A percentile compares a stretch with the other conserved stretches of the same genome.
Evolutionary conservation across 2,329 filamentous ascomycete genomes (phyloP).

Genomic region (Rhinocladiella mackenziei): DNA sequence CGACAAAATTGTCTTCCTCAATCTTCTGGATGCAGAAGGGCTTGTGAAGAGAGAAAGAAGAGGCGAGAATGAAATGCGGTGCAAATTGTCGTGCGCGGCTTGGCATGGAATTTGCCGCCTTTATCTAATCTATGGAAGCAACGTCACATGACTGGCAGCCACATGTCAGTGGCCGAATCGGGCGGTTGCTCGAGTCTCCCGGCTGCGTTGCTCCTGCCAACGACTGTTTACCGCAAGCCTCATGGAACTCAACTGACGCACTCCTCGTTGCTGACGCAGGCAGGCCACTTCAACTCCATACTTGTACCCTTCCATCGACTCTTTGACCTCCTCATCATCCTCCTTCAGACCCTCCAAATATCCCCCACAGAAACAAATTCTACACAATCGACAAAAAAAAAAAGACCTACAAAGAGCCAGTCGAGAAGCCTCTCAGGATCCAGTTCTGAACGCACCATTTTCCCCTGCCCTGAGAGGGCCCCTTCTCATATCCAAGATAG

Average conservation of each 20-base stretch:
- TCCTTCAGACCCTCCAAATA: conserved; percentile 12
- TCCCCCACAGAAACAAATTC: conserved; percentile 5
- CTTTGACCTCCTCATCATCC: conserved; percentile 6
- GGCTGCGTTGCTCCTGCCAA: background rate
- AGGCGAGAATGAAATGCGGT: background rate
- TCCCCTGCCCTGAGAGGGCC: conserved; percentile 29
- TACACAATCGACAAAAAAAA: conserved; percentile 4
- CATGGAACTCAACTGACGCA: conserved; percentile 4
- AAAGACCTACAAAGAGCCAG: conserved; percentile 18
- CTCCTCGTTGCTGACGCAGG: conserved; percentile 4
- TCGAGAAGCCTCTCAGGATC: conserved; percentile 27
- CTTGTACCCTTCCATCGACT: conserved; percentile 13
- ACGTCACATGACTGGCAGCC: background rate
- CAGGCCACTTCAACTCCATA: no score
- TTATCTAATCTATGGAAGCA: background rate
- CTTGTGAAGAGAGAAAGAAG: conserved; percentile 10
- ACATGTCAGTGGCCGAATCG: background rate
- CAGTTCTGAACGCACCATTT: conserved; percentile 16
- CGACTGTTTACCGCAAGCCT: no score
- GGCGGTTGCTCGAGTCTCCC: conserved; percentile 2
- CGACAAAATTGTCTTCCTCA: conserved; percentile 59
- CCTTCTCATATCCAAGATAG: conserved; percentile 17
- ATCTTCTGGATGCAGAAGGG: conserved; percentile 41
- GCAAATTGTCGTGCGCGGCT: background rate
- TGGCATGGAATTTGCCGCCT: background rate